phyloP scores from a whole-genome alignment of 2,329 filamentous ascomycete genomes.

The Colletotrichum orchidophilum region DNA sequence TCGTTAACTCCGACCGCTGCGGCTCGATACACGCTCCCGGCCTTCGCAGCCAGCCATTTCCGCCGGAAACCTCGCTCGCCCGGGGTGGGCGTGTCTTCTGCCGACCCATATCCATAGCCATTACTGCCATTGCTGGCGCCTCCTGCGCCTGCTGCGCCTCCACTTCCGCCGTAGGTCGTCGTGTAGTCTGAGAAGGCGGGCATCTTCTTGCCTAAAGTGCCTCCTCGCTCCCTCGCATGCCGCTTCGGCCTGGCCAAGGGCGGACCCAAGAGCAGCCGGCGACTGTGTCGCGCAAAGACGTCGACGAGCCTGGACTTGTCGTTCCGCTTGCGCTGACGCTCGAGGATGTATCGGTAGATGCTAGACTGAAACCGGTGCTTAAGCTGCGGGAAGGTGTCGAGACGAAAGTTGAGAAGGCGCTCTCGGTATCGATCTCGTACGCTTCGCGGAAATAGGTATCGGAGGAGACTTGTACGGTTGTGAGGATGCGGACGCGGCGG shows the following conservation, averaged over 20 bases:
- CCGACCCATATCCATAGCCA: constrained; percentile 39
- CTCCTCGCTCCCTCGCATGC: constrained; percentile 40
- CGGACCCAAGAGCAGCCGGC: constrained; percentile 57
- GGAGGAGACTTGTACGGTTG: constrained; percentile 62
- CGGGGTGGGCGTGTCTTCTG: constrained; percentile 42
- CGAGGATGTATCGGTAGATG: constrained; percentile 79
- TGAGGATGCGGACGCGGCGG: constrained; percentile 50
- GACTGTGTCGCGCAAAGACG: constrained; percentile 50
- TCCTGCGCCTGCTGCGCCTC: constrained; percentile 8
- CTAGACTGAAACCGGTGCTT: constrained; percentile 78
- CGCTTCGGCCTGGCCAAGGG: constrained; percentile 40
- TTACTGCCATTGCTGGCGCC: not conserved
- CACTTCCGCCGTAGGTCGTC: constrained; percentile 20
- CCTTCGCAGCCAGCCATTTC: constrained; percentile 77
- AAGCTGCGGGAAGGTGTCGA: constrained; percentile 77
- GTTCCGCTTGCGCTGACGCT: constrained; percentile 66
- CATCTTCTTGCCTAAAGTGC: constrained; percentile 36
- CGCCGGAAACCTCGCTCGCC: constrained; percentile 77
- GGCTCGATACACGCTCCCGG: constrained; percentile 65
- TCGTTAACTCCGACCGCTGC: constrained; percentile 67
- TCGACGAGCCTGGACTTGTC: constrained; percentile 59
- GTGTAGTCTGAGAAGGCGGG: constrained; percentile 35
- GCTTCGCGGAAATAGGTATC: constrained; percentile 74
- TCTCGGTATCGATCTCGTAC: constrained; percentile 70
- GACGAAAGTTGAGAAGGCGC: constrained; percentile 74